Evolutionary conservation across 2,329 filamentous ascomycete species (phyloP).

Genomic region (Beauveria sp.): DNA sequence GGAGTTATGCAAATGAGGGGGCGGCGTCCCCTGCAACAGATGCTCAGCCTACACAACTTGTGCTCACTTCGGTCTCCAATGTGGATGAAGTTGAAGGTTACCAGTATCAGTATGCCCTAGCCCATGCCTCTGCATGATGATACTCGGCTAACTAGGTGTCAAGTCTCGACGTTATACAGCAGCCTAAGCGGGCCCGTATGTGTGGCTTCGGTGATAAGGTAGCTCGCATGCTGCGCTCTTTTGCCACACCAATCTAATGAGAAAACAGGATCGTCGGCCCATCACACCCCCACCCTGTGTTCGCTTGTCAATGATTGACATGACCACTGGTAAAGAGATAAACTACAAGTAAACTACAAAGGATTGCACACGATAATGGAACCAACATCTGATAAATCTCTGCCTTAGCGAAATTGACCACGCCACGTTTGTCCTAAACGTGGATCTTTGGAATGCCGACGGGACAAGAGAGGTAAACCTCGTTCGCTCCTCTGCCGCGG

Average conservation of each 20-base stretch:
- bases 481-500: constrained; percentile 41
- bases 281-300: constrained; percentile 95
- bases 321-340: constrained; percentile 67
- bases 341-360: constrained; percentile 62
- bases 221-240: constrained; percentile 14
- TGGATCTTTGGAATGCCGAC: constrained; percentile 61
- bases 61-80: constrained; percentile 24
- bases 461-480: constrained; percentile 59
- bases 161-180: constrained; percentile 75
- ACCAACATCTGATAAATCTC: constrained; percentile 17
- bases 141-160: constrained; percentile 15
- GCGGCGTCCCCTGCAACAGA: neutral
- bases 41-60: neutral
- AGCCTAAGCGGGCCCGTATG: constrained; percentile 90
- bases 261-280: constrained; percentile 72
- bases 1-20: neutral
- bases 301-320: constrained; percentile 70
- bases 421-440: constrained; percentile 48
- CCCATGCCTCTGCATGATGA: too few species aligned
- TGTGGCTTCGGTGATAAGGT: constrained; percentile 99
- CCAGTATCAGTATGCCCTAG: constrained; percentile 27
- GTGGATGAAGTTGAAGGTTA: constrained; percentile 27
- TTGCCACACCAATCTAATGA: neutral
- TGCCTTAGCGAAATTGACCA: constrained; percentile 28
- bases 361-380: constrained; percentile 13